These are phyloP conservation scores for Backusella psychrophila DNA, from an alignment of 192 early-diverging fungal genomes.

Conservation along the genomic window DNA sequence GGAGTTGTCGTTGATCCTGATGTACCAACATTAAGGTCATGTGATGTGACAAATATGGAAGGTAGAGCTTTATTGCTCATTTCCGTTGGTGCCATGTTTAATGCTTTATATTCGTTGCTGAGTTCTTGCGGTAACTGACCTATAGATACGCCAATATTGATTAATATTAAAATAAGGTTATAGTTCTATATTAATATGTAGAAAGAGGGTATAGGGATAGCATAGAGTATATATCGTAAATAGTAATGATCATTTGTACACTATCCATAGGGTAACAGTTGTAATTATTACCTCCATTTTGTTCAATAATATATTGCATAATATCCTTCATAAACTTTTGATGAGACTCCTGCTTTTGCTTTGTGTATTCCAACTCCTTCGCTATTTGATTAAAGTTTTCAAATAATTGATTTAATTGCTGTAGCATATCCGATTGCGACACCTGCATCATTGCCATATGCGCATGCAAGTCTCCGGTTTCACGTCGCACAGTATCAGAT, in stretches of 20 bases:
- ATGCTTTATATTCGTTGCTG: not conserved
- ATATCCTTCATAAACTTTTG: constrained; percentile 63
- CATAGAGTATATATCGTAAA: not conserved
- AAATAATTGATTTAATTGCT: constrained; percentile 72
- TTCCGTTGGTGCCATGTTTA: not conserved
- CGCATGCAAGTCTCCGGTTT: constrained; percentile 74
- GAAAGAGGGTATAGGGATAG: not conserved
- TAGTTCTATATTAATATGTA: not conserved
- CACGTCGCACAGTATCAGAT: constrained; percentile 68
- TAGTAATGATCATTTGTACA: not conserved
- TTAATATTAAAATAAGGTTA: not conserved
- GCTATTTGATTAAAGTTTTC: constrained; percentile 72
- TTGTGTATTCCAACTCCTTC: constrained; percentile 72
- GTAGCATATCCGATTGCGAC: constrained; percentile 71
- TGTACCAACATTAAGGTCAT: not conserved
- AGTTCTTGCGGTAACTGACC: constrained; percentile 23
- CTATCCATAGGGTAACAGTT: not conserved
- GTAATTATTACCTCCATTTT: constrained; percentile 25
- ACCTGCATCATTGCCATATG: constrained; percentile 80
- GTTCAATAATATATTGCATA: constrained; percentile 56
- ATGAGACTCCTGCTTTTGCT: constrained; percentile 64
- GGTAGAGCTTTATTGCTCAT: constrained; percentile 6
- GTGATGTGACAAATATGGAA: constrained; percentile 32
- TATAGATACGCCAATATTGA: not conserved
- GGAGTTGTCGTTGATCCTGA: not conserved